Base-by-base conservation (phyloP, 371 early-diverging fungal species). In the Lichtheimia hyalospora region DNA sequence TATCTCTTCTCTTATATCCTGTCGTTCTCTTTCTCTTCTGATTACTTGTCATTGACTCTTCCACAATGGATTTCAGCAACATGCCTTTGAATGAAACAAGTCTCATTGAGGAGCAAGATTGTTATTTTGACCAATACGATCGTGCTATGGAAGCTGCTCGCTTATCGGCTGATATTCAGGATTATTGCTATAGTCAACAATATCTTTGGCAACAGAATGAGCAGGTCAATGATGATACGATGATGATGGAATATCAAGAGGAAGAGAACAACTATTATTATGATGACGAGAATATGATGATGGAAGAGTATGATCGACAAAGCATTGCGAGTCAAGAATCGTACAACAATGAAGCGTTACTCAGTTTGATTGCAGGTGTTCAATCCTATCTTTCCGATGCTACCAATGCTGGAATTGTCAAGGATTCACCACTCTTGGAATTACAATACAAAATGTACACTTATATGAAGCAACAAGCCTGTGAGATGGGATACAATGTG, bases 361-460 rank as follows among this genome's bases (percentile, higher is more conserved):
- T 75, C 6, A 59, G 66, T 18, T 49, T 77, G 10, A 74, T 77
- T 46, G 64, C 74, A 5, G 74, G 72, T 48, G 77, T 77, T 48
- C 77, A 77, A 42, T 74, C 70, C 10, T 77, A 77, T 46, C 58
- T 77, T n/a, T 23, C 68, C 10, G 77, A 77, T 40, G 58, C 68
- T 18, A 56, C 71, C 15, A 57, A 39, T 16, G 52, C 62, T 20
- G 58, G 64, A 4, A 39, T 57, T 24, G 42, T 55, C 41, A 55
- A 55, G 20, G 56, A 55, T 15, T 55, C 56, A 10, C 77, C 72
- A 24, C 54, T 77, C 7, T 59, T 74, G 20, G 68, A 71, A 8
- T 64, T 77, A 16, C 77, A 77, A 63, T 77, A 77, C 57, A 77
- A 77, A 60, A 77, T 77, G 72, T 77, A 77, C 43, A 70, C 67